Evolutionary conservation across 257 asterid species (phyloP).

Genomic region (Primulina tabacum): DNA sequence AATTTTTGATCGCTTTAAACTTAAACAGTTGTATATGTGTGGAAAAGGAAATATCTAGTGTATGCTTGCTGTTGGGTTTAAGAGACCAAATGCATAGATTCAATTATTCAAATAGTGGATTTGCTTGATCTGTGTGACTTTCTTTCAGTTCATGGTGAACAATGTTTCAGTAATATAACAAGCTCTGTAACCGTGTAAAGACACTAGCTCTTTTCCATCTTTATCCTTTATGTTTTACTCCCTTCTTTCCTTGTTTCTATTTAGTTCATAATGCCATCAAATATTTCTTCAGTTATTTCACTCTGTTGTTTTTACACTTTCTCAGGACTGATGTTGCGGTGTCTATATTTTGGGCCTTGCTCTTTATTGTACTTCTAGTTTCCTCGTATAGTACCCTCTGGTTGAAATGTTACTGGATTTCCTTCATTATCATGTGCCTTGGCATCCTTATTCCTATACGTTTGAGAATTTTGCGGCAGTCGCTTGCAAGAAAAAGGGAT

Average conservation of each 20-base stretch:
- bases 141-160: background rate
- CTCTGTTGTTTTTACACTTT: slow-evolving; percentile 2
- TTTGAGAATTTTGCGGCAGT: slow-evolving; percentile 51
- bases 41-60: background rate
- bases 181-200: background rate
- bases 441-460: slow-evolving; percentile 56
- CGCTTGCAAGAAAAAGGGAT: slow-evolving; percentile 64
- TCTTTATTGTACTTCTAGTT: slow-evolving; percentile 48
- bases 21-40: background rate
- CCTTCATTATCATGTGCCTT: slow-evolving; percentile 45
- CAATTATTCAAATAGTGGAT: background rate
- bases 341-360: slow-evolving; percentile 46
- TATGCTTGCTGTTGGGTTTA: background rate
- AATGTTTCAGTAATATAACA: no score
- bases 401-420: slow-evolving; percentile 53
- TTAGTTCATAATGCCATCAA: background rate
- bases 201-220: background rate
- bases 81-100: no score
- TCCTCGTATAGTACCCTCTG: slow-evolving; percentile 54
- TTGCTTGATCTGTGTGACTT: background rate
- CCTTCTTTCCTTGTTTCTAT: background rate
- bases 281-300: slow-evolving; percentile 8
- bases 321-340: slow-evolving; percentile 69
- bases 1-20: background rate
- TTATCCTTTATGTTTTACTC: background rate